Evolutionary conservation across 495 filamentous ascomycete genomes (phyloP), one percentile per base, ranked within the genome.

Genomic region (Thermochaetoides thermophila): DNA sequence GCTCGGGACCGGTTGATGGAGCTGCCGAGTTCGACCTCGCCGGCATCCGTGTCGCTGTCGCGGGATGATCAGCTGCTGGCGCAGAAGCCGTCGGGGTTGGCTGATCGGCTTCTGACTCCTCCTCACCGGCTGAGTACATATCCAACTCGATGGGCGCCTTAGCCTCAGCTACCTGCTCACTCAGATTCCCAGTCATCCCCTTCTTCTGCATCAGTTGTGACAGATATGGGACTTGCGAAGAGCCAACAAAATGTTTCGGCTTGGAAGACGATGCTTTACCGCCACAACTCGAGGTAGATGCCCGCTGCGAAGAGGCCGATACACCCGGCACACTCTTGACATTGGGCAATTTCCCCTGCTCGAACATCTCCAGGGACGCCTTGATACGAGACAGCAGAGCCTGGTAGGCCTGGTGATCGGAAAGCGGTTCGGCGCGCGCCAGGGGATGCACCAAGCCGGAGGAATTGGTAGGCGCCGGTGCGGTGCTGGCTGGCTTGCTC

Each of bases 381-480:
- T 45, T 52, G 50, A 61, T 70, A 42, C 49, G 66, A 40, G 42
- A 59, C 36, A 60, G 56, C 34, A 59, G 60, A 27, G 65, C 52
- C 22, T 55, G 60, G 38, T 66, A 64, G 17, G 66, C 60, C 22
- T 73, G 60, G 21, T 68, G 62, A 11, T 77, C 68, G 6, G 63
- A 53, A 43, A 70, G 44, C 2, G 48, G 61, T 22, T 76, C 68
- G 17, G 67, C 62, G 38, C 74, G 67, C 29, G 76, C 73, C 33
- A 84, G 52, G 13, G 80, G 78, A 49, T 87, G 80, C 16, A 81
- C 77, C 35, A 74, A 63, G 4, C 71, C 71, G n/a, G n/a, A n/a
- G n/a, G n/a, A n/a, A n/a, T n/a, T n/a, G 21, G 21, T 24, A 18
- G 69, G 53, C 18, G 34, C 22, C 11, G 42, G 14, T 16, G 35